Conservation (phyloP, 345 rosid genomes). For the Camelina sativa region DNA sequence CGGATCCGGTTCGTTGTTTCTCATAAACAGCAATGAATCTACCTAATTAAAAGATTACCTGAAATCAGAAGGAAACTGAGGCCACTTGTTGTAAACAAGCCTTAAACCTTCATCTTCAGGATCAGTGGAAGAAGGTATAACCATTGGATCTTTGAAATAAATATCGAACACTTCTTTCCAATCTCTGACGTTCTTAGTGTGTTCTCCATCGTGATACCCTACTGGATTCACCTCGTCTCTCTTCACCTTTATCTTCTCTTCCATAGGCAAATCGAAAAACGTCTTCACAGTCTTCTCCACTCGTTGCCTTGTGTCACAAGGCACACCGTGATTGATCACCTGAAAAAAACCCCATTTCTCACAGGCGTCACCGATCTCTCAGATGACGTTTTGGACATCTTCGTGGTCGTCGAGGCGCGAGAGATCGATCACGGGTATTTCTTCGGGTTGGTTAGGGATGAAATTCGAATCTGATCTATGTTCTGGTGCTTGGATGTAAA, state of each 20-base stretch:
- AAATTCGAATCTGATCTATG: constrained; percentile 46
- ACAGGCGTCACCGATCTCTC: constrained; percentile 58
- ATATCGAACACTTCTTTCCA: constrained; percentile 74
- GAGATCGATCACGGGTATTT: constrained; percentile 59
- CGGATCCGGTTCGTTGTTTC: background rate
- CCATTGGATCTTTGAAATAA: constrained; percentile 53
- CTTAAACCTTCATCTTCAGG: constrained; percentile 48
- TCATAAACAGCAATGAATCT: background rate
- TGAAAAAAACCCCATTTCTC: constrained; percentile 68
- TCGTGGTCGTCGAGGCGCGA: constrained; percentile 29
- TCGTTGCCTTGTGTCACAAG: constrained; percentile 41
- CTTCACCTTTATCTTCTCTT: constrained; percentile 59
- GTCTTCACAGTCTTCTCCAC: constrained; percentile 42
- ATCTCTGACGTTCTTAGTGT: constrained; percentile 68
- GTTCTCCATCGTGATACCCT: constrained; percentile 70
- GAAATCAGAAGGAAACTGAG: constrained; percentile 53
- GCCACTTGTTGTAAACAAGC: constrained; percentile 60
- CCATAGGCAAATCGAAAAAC: constrained; percentile 55
- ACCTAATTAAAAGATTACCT: constrained; percentile 42
- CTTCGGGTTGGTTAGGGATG: constrained; percentile 42
- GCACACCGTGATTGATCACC: constrained; percentile 55
- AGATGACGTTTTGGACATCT: constrained; percentile 40
- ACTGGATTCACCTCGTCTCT: constrained; percentile 56
- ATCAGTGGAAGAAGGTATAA: constrained; percentile 54
- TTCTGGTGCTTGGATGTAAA: constrained; percentile 51